Evolutionary conservation across 306 rosid genomes (phyloP), one percentile per base, ranked within the genome.

Genomic region (Medicago arabica): DNA sequence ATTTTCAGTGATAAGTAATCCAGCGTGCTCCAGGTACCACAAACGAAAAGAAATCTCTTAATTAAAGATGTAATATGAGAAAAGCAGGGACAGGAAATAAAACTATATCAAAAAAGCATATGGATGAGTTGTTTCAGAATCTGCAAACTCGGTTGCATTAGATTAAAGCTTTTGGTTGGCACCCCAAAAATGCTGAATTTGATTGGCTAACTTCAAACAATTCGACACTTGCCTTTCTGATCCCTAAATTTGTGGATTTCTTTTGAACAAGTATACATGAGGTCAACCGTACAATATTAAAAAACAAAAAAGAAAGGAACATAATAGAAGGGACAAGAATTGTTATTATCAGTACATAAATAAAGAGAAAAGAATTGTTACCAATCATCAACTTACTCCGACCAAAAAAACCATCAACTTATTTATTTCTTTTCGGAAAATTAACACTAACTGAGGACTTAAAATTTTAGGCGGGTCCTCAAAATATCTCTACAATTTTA

Each of bases 81-180:
- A 73, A 55, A 66, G 69, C 31, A 41, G 39, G 14, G 49, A 5
- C 7, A 43, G 8, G 7, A 51, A 31, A 3, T 9, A 55, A 16
- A 25, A 25, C 9, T 12, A 59, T 28, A 44, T 53, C 15, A 69
- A 8, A 46, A 69, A 78, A 70, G 36, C 2, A 64, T 36, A 43
- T 79, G 60, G 60, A 71, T 79, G 59, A 72, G 83, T 79, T 60
- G 84, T 59, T 75, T 38, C 15, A 80, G 76, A 74, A 60, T 68
- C 72, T 16, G 71, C 34, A 53, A 18, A 58, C 64, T 40, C 51
- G 57, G 46, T 49, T 69, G 67, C 77, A 69, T 68, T 49, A 59
- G 43, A 44, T 58, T 50, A 67, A 46, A 8, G 39, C 36, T 74
- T 74, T 80, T 73, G 4, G 79, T 74, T 80, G 74, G 72, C 76